Conservation (phyloP, 768 basidiomycete species). For the Lactarius tabidus region DNA sequence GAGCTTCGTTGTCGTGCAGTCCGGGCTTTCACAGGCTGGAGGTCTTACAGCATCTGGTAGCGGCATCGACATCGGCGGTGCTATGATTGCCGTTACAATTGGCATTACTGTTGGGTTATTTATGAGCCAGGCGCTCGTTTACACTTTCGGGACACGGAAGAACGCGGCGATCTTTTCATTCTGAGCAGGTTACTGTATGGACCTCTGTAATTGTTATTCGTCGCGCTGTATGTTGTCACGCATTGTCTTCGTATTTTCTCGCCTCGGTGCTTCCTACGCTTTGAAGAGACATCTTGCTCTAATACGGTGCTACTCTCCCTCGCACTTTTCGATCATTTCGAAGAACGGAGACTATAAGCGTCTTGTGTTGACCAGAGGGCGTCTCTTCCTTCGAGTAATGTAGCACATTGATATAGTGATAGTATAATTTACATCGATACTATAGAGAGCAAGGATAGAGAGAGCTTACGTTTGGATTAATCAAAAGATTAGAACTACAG, state of each 20-base stretch:
- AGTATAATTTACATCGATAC: background rate
- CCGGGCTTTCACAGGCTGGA: slow-evolving; percentile 78
- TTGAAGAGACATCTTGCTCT: background rate
- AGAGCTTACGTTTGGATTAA: background rate
- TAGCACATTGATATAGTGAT: background rate
- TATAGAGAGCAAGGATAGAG: too few species aligned
- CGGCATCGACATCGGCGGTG: slow-evolving; percentile 77
- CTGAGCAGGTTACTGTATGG: slow-evolving; percentile 32
- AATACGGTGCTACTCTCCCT: background rate
- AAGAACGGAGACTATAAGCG: background rate
- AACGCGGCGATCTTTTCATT: slow-evolving; percentile 78
- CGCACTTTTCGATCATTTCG: background rate
- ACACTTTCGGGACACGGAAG: slow-evolving; percentile 76
- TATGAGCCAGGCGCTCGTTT: slow-evolving; percentile 80
- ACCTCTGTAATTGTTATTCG: background rate
- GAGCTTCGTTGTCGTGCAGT: slow-evolving; percentile 39
- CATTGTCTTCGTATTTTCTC: background rate
- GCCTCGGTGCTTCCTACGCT: background rate
- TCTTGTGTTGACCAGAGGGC: background rate
- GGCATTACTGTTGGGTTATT: slow-evolving; percentile 86
- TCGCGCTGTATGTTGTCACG: background rate
- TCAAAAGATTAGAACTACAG: background rate
- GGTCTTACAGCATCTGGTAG: slow-evolving; percentile 79
- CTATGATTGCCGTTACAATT: slow-evolving; percentile 85
- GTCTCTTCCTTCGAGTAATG: background rate